Evolutionary conservation across 2,329 filamentous ascomycete species (phyloP), one percentile per base, ranked within the genome.

Genomic region (Hirsutella minnesotensis): DNA sequence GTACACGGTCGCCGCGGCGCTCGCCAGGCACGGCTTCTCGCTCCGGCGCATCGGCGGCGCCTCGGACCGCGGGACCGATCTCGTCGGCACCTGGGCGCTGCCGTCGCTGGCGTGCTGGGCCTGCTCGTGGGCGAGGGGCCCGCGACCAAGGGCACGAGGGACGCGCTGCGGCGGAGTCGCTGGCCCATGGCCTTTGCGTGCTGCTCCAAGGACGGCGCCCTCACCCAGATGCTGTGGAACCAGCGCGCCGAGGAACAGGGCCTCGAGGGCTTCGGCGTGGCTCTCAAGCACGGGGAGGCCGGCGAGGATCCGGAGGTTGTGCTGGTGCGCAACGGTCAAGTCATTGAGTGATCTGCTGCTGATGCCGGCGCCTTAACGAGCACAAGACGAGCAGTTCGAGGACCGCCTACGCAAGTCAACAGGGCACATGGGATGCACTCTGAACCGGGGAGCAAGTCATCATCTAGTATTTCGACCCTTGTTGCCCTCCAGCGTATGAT

Each of bases 111-210:
- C 13, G 78, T 84, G 5, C 58, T 95, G 29, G 89, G 79, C 0
- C 55, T 95, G 15, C 62, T 95, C 42, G 81, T 84, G 20, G 74
- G 78, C 3, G 77, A 81, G 48, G 69, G 73, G 47, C 69, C 78
- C 42, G 83, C 87, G 27, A 94, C 88, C 0, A 83, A 78, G 54
- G 90, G 89, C 1, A 79, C 94, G 3, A 67, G 85, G 44, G 79
- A 87, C 39, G 79, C 86, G 20, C 56, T 95, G 50, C 72, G 72
- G 4, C 66, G 77, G 45, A 84, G 82, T 55, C 60, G 65, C 31
- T 79, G 75, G 66, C 84, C 87, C 1, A 74, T 95, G 69, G 79
- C 80, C 0, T 94, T 79, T 53, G 60, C 85, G 21, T 76, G 75
- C 43, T 78, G 83, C 46, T 72, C 72, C 1, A 53, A 53, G 15